Conservation (phyloP, 306 rosid genomes). For the Prosopis cineraria region DNA sequence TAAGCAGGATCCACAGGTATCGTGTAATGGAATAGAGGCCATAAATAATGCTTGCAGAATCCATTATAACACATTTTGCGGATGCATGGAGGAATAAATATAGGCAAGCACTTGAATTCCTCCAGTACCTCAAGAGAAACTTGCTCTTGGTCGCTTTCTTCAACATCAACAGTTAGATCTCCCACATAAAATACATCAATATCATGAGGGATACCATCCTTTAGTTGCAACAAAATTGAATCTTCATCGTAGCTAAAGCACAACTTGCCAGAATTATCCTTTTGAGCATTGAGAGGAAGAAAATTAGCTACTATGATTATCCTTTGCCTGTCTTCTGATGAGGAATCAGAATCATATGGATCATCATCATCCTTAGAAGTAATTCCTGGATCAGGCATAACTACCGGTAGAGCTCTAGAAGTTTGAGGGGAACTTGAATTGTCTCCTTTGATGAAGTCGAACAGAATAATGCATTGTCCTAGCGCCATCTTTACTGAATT, state of each 20-base stretch:
- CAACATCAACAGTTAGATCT: constrained; percentile 59
- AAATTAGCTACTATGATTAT: constrained; percentile 67
- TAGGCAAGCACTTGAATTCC: constrained; percentile 63
- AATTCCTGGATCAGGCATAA: constrained; percentile 55
- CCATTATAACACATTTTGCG: constrained; percentile 65
- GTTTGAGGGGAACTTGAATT: constrained; percentile 55
- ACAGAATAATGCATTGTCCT: constrained; percentile 60
- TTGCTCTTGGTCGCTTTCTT: constrained; percentile 56
- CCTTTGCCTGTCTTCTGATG: constrained; percentile 46
- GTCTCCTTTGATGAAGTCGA: constrained; percentile 68
- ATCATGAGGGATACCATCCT: constrained; percentile 64
- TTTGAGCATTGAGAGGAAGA: constrained; percentile 71
- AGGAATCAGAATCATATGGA: constrained; percentile 22
- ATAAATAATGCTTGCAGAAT: constrained; percentile 74
- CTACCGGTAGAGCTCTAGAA: constrained; percentile 59
- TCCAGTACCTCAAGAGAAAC: constrained; percentile 54
- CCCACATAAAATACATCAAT: constrained; percentile 69
- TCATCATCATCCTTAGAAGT: constrained; percentile 44
- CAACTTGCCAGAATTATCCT: constrained; percentile 71
- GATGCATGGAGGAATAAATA: constrained; percentile 56
- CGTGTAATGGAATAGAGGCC: constrained; percentile 80
- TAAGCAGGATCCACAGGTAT: constrained; percentile 61
- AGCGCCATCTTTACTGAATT: constrained; percentile 51
- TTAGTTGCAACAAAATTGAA: constrained; percentile 60
- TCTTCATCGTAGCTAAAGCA: constrained; percentile 76